Conservation (phyloP, 345 rosid species). For the Boechera divaricarpa region DNA sequence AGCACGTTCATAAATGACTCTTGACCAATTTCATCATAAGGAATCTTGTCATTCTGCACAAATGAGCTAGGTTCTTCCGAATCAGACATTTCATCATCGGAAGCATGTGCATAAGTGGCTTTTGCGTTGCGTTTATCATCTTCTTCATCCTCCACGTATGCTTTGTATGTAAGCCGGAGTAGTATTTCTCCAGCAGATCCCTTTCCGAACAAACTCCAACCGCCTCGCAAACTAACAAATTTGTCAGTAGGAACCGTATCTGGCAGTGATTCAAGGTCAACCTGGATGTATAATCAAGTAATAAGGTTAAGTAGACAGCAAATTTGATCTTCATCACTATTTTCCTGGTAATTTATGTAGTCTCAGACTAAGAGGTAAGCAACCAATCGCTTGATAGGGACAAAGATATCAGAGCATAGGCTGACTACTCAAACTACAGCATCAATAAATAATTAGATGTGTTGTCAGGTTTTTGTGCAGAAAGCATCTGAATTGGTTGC, state of each 20-base stretch:
- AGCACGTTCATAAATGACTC: constrained; percentile 95
- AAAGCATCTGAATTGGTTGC: constrained; percentile 17
- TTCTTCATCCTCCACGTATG: constrained; percentile 97
- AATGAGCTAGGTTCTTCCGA: constrained; percentile 57
- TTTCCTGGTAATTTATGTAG: neutral
- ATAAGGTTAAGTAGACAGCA: constrained; percentile 25
- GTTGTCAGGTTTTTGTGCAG: constrained; percentile 18
- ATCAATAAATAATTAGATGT: constrained; percentile 12
- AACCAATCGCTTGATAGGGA: constrained; percentile 30
- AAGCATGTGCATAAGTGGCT: constrained; percentile 55
- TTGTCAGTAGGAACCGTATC: constrained; percentile 96
- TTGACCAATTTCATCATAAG: constrained; percentile 55
- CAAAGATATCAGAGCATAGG: constrained; percentile 28
- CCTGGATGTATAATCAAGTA: constrained; percentile 55
- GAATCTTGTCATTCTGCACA: constrained; percentile 45
- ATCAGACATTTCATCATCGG: constrained; percentile 84
- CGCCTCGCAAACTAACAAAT: constrained; percentile 70
- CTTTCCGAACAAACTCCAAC: constrained; percentile 79
- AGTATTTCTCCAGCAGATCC: constrained; percentile 83
- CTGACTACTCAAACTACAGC: constrained; percentile 35
- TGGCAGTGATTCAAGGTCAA: constrained; percentile 76
- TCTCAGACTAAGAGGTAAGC: constrained; percentile 19
- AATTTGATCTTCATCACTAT: constrained; percentile 3
- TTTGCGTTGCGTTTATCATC: constrained; percentile 63
- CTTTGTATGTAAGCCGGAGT: constrained; percentile 94